Base-by-base conservation (phyloP, 2,329 filamentous ascomycete genomes). In the Sclerotinia minor region DNA sequence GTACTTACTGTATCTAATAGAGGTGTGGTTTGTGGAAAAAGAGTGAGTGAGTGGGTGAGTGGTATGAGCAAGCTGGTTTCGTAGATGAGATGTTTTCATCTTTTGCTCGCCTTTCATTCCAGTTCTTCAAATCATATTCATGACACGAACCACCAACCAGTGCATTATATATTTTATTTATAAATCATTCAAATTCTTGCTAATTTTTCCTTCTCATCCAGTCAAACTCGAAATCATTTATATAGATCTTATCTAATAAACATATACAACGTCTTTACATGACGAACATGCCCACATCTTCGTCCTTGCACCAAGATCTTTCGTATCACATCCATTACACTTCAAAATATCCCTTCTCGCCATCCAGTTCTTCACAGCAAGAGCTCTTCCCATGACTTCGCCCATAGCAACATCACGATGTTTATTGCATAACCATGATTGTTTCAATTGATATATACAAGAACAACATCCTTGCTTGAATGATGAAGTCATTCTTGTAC, bases 221-320 rank as follows among this genome's bases (percentile, higher is more conserved):
- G 38, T 41, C 11, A 41, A 57, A 32, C 13, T 38, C 8, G 2
- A 13, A 45, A 29, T n/a, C 29, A 57, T 6, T 35, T 2, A 47
- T 47, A 19, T 24, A 59, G 44, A 44, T 19, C 35, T 58, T 45
- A 44, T 19, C 35, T 58, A 47, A 19, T 58, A 47, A 19, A 7
- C 45, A 60, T 49, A 55, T 15, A 55, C 49, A 47, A 58, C 24
- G 11, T 65, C 63, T n/a, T 45, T 50, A 53, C 65, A 67, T 24
- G 44, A 60, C 32, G 32, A 21, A 32, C 65, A 67, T 29, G 24
- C 45, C 65, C 65, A 67, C 26, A 67, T 38, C 2, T n/a, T 55
- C 11, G 45, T 35, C 45, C 17, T 45, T 9, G 29, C 3, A 19
- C 55, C 64, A 26, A 57, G 19, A 3, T 11, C 3, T 19, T 13